Evolutionary conservation across 2,329 filamentous ascomycete species (phyloP), one percentile per base, ranked within the genome.

Genomic region (Trichoderma harzianum): DNA sequence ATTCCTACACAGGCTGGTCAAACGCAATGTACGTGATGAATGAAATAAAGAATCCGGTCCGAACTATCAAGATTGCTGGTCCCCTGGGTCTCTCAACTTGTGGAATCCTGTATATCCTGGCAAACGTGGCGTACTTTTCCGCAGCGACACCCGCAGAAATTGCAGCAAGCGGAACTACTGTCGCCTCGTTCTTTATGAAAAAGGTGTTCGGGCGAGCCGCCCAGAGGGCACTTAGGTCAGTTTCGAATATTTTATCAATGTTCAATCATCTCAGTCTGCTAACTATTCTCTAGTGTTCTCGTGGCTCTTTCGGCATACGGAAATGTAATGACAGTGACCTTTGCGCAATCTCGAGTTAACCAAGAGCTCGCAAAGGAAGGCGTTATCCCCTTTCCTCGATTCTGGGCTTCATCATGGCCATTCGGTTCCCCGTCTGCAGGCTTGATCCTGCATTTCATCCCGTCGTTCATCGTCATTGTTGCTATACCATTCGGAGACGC

Each of bases 21-120:
- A 74, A 74, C 28, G 73, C 73, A 21, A 74, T 74, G 73, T 74
- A 74, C 12, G 73, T 74, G 55, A 63, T 74, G 24, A 74, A 74
- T 39, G 73, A 74, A 32, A 68, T 74, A n/a, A 72, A 72, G 47
- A 60, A 74, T 12, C 73, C 73, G 7, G 63, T 74, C 5, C 73
- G 73, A 34, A 74, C 73, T 14, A 74, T 74, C 43, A 73, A 73
- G 36, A 74, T 74, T 11, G 73, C 73, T 10, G 73, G 73, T 3
- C 73, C 73, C 7, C 63, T 74, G 7, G 73, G 73, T 6, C 73
- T 74, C 3, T 74, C 73, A 34, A 69, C 72, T 11, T 74, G 73
- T 64, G 73, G 73, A 14, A 57, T 74, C 7, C 55, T 74, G 10
- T 74, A 74, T 11, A 71, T 74, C 18, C 72, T 74, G 2, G 73